Percentiles rank a stretch among this genome's conserved stretches.
Evolutionary conservation across 208 protist genomes (phyloP).

Genomic region (Wallacemonas sp.): DNA sequence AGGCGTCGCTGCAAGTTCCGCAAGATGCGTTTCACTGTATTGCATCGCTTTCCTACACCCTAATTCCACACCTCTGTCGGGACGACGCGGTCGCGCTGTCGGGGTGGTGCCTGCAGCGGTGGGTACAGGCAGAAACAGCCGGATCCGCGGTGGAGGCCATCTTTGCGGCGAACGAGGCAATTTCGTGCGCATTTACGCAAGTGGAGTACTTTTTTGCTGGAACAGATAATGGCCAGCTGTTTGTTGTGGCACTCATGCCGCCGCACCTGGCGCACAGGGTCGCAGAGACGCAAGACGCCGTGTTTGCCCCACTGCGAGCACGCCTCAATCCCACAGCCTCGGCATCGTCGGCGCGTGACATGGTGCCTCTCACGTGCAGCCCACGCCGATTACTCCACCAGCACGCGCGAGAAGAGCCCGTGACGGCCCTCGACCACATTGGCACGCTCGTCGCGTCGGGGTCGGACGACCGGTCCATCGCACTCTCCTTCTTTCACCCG

Average conservation of each 20-base stretch:
- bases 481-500: slow-evolving; percentile 72
- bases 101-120: slow-evolving; percentile 32
- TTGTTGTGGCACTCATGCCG: slow-evolving; percentile 62
- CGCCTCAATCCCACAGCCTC: neutral
- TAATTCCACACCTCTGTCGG: slow-evolving; percentile 42
- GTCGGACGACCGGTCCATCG: slow-evolving; percentile 35
- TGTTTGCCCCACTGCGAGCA: neutral
- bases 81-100: slow-evolving; percentile 12
- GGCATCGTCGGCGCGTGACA: neutral
- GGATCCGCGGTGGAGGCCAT: neutral
- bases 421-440: slow-evolving; percentile 41
- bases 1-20: slow-evolving; percentile 14
- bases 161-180: slow-evolving; percentile 5
- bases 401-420: slow-evolving; percentile 52
- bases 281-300: neutral
- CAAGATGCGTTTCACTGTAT: slow-evolving; percentile 53
- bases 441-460: slow-evolving; percentile 57
- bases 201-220: slow-evolving; percentile 83
- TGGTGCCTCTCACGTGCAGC: slow-evolving; percentile 39
- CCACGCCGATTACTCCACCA: slow-evolving; percentile 57
- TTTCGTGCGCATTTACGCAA: slow-evolving; percentile 36
- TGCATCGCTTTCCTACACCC: slow-evolving; percentile 48
- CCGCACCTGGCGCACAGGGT: slow-evolving; percentile 26
- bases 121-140: slow-evolving; percentile 18
- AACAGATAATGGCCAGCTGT: slow-evolving; percentile 62